phyloP scores from a whole-genome alignment of 306 rosid species.

The Gillenia trifoliata region DNA sequence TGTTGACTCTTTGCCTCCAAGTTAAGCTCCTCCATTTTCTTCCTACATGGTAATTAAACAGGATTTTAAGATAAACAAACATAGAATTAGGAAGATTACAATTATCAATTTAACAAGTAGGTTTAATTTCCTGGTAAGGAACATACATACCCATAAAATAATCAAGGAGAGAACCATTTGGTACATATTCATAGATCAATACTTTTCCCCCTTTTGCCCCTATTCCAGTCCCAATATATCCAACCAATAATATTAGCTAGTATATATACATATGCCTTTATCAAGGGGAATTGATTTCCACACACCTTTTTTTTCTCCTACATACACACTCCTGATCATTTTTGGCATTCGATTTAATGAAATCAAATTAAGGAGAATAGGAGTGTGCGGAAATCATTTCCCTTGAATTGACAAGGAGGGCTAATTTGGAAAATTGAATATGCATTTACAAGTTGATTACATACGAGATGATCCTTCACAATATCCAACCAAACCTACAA shows the following conservation, averaged over 20 bases:
- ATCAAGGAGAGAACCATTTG: conserved; percentile 78
- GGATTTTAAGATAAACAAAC: neutral
- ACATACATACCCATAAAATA: conserved; percentile 51
- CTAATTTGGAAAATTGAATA: neutral
- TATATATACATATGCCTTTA: neutral
- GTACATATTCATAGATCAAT: conserved; percentile 69
- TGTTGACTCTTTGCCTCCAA: conserved; percentile 72
- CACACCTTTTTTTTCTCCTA: neutral
- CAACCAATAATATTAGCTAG: conserved; percentile 1
- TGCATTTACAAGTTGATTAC: neutral
- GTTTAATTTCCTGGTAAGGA: neutral
- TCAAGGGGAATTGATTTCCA: neutral
- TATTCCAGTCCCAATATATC: conserved; percentile 23
- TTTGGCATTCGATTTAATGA: neutral
- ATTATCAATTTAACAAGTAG: neutral
- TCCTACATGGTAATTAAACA: conserved; percentile 23
- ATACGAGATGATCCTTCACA: conserved; percentile 69
- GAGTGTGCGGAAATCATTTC: fast-evolving
- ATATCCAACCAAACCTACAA: conserved; percentile 68
- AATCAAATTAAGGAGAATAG: neutral
- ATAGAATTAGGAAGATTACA: neutral
- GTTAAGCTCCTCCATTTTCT: conserved; percentile 50
- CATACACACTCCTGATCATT: neutral
- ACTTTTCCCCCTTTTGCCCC: conserved; percentile 47
- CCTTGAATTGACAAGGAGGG: neutral